These are phyloP conservation scores for Trametes cubensis DNA, from an alignment of 768 basidiomycete species.

Conservation along the genomic window DNA sequence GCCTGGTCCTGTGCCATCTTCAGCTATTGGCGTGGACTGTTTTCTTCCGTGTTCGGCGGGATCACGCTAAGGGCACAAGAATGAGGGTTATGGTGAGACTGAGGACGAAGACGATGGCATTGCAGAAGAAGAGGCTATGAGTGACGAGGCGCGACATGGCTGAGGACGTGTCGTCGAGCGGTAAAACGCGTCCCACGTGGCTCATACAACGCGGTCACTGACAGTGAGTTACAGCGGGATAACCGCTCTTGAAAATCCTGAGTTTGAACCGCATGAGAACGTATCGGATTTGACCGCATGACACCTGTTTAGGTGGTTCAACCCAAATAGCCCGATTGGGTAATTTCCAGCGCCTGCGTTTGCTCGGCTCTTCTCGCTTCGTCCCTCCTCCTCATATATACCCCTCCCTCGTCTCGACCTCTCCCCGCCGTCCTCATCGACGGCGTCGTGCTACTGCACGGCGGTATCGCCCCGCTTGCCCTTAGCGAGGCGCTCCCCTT, in stretches of 20 bases:
- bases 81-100: not conserved
- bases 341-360: not conserved
- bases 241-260: not conserved
- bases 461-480: not conserved
- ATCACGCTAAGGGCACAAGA: no score
- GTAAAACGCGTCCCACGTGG: not conserved
- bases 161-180: not conserved
- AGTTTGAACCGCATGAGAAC: not conserved
- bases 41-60: no score
- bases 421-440: not conserved
- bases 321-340: not conserved
- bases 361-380: not conserved
- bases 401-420: not conserved
- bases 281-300: not conserved
- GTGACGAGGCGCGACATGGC: not conserved
- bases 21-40: not conserved
- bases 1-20: constrained; percentile 13
- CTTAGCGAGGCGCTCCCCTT: not conserved
- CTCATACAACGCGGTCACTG: not conserved
- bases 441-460: not conserved
- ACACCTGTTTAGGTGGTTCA: not conserved
- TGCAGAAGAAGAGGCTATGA: not conserved
- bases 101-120: not conserved
- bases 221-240: no score
- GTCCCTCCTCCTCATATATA: not conserved